phyloP scores from a whole-genome alignment of 2,329 filamentous ascomycete species.

The Scolecobasidium constrictum region DNA sequence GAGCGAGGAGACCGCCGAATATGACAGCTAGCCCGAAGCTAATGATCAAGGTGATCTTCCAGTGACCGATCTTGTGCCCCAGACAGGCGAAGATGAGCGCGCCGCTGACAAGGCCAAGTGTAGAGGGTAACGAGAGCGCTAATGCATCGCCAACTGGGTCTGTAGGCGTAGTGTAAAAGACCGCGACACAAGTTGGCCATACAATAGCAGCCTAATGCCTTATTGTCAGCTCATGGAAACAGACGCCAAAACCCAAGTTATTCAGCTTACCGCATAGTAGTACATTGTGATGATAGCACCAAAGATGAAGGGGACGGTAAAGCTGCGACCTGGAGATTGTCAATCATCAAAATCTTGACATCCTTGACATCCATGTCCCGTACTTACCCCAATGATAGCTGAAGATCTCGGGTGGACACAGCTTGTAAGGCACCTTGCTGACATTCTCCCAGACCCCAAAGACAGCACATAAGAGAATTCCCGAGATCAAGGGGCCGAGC shows the following conservation, averaged over 20 bases:
- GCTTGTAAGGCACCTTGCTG: slow-evolving; percentile 16
- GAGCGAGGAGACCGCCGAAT: slow-evolving; percentile 30
- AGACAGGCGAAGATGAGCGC: slow-evolving; percentile 27
- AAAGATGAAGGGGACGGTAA: slow-evolving; percentile 35
- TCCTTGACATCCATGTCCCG: too few relatives aligned
- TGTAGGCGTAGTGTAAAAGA: slow-evolving; percentile 1
- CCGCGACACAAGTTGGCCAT: slow-evolving; percentile 30
- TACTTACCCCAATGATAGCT: slow-evolving; percentile 30
- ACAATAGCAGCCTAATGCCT: background rate
- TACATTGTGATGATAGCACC: slow-evolving; percentile 31
- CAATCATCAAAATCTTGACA: too few relatives aligned
- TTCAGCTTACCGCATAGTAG: slow-evolving; percentile 4
- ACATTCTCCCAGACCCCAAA: slow-evolving; percentile 23
- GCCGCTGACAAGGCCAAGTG: slow-evolving; percentile 27
- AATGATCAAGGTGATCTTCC: slow-evolving; percentile 32
- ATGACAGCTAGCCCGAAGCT: slow-evolving; percentile 33
- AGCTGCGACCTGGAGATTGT: too few relatives aligned
- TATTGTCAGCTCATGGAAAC: background rate
- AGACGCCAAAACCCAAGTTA: too few relatives aligned
- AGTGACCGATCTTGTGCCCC: slow-evolving; percentile 29
- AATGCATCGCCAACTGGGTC: background rate
- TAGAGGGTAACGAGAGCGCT: slow-evolving; percentile 29
- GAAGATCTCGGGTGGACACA: slow-evolving; percentile 37
- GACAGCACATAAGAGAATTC: slow-evolving; percentile 13
- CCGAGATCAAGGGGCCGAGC: background rate